Conservation (phyloP, 495 filamentous ascomycete species). For the Talaromyces trachyspermus region DNA sequence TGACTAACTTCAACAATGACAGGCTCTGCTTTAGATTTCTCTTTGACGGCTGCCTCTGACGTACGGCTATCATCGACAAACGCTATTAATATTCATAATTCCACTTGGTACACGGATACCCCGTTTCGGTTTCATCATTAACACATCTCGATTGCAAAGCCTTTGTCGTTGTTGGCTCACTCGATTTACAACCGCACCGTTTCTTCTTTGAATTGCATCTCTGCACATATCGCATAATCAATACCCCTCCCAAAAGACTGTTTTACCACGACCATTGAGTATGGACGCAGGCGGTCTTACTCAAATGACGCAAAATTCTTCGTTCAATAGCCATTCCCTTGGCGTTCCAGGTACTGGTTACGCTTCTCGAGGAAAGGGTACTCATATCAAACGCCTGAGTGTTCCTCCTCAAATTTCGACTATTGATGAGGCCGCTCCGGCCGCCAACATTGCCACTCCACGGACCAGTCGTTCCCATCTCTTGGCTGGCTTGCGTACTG, state of each 20-base stretch:
- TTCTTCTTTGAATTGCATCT: conserved; percentile 12
- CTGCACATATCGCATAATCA: conserved; percentile 29
- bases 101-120: not conserved
- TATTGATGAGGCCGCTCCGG: conserved; percentile 58
- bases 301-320: conserved; percentile 93
- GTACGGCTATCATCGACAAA: not conserved
- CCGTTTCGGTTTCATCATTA: not conserved
- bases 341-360: conserved; percentile 71
- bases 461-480: conserved; percentile 92
- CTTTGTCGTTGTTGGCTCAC: not conserved
- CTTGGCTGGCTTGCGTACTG: conserved; percentile 86
- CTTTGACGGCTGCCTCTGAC: conserved; percentile 1
- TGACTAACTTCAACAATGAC: not conserved
- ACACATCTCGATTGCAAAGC: not conserved
- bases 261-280: conserved; percentile 48
- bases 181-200: not conserved
- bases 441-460: conserved; percentile 55
- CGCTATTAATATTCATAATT: conserved; percentile 7
- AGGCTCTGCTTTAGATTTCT: conserved; percentile 2
- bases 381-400: conserved; percentile 77
- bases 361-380: conserved; percentile 73
- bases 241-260: conserved; percentile 13
- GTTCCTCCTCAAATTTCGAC: conserved; percentile 54
- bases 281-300: conserved; percentile 99
- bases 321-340: conserved; percentile 55